A percentile compares a stretch with the other conserved stretches of the same genome.
Conservation (phyloP, 2,329 filamentous ascomycete genomes). For the Phialophora chinensis region DNA sequence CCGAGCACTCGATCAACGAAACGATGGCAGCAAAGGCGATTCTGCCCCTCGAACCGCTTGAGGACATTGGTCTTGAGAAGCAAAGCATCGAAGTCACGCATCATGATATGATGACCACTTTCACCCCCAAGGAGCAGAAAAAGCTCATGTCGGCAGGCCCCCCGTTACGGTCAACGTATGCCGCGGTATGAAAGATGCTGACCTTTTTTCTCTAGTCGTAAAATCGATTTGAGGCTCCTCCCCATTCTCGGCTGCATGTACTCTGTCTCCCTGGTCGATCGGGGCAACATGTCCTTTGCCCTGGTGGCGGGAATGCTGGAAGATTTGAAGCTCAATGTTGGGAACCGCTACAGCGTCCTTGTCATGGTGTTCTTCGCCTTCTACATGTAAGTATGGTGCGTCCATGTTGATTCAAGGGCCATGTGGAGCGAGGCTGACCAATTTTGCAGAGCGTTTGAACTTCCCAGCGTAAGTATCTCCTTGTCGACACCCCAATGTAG, state of each 20-base stretch:
- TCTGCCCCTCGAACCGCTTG: not conserved
- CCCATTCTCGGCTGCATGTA: slow-evolving; percentile 50
- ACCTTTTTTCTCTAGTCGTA: not conserved
- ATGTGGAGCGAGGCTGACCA: not conserved
- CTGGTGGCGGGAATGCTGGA: slow-evolving; percentile 42
- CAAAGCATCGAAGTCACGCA: not conserved
- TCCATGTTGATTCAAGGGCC: not conserved
- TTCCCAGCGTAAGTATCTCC: not conserved
- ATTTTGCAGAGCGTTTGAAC: not conserved
- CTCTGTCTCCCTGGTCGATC: slow-evolving; percentile 48
- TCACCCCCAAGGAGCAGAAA: not conserved
- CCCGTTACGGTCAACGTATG: not conserved
- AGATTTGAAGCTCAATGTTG: slow-evolving; percentile 40
- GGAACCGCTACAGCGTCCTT: slow-evolving; percentile 41
- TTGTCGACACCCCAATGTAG: not conserved
- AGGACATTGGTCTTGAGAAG: not conserved
- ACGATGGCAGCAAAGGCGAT: not conserved
- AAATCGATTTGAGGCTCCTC: slow-evolving; percentile 48
- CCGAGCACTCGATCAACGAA: not conserved
- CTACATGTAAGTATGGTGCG: slow-evolving; percentile 33
- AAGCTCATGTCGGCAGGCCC: not conserved
- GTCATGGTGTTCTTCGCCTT: slow-evolving; percentile 43
- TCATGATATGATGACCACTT: not conserved
- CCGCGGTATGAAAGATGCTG: not conserved
- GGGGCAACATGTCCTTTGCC: slow-evolving; percentile 43